Conservation (phyloP, 805 yeast species). For the Dipodascus geniculatus region DNA sequence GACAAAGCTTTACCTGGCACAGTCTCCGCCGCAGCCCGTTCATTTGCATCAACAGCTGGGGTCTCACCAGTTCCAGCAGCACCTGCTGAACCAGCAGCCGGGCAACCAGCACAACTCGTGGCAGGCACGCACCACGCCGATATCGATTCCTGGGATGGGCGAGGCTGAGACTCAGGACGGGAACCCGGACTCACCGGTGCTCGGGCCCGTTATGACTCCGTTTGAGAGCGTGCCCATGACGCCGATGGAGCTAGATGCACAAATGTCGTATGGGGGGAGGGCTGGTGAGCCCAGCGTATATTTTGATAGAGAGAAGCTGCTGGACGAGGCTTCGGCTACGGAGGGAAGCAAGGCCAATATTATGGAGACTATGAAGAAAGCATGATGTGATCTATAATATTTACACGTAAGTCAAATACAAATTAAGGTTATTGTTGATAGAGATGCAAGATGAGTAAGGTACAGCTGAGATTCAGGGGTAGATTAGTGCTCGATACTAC, state of each 20-base stretch:
- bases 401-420: too few species aligned
- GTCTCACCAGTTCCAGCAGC: neutral
- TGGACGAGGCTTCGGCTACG: too few species aligned
- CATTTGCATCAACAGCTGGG: neutral
- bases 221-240: neutral
- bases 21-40: neutral
- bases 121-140: neutral
- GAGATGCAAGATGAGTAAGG: too few species aligned
- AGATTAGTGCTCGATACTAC: too few species aligned
- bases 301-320: neutral
- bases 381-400: too few species aligned
- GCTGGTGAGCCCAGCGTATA: neutral
- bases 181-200: neutral
- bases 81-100: neutral
- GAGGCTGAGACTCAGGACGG: neutral
- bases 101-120: neutral
- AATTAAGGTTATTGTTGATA: too few species aligned
- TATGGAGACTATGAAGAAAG: neutral
- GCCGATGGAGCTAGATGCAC: neutral
- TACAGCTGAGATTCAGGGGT: too few species aligned
- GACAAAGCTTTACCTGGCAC: slow-evolving; percentile 5
- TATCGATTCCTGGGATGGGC: neutral
- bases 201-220: slow-evolving; percentile 1
- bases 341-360: neutral
- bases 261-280: neutral